phyloP scores from a whole-genome alignment of 2,329 filamentous ascomycete species.

The Fusarium chuoi region DNA sequence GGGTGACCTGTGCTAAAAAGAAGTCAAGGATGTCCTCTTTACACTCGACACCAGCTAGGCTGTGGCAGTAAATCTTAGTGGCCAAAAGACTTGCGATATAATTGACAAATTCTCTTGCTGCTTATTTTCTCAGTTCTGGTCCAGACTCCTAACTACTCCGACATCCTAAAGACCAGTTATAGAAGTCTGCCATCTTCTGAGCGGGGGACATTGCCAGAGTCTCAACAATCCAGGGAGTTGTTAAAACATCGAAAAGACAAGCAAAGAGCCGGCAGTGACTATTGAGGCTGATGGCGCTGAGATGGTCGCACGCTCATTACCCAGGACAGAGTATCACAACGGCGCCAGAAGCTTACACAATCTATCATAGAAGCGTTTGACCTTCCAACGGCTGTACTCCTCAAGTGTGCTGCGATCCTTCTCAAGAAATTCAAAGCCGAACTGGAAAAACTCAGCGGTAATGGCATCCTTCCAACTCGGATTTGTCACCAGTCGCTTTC shows the following conservation, averaged over 20 bases:
- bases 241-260: not conserved
- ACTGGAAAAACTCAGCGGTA: not conserved
- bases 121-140: too few species aligned
- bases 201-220: too few species aligned
- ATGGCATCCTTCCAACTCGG: not conserved
- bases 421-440: not conserved
- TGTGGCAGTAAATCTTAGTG: not conserved
- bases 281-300: accelerated
- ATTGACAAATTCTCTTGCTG: too few species aligned
- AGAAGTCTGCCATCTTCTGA: too few species aligned
- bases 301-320: not conserved
- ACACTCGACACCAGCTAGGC: not conserved
- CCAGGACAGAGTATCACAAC: not conserved
- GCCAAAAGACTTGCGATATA: too few species aligned
- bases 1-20: not conserved
- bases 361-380: not conserved
- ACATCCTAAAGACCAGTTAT: too few species aligned
- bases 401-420: not conserved
- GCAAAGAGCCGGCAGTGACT: not conserved
- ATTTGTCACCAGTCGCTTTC: not conserved
- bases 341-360: not conserved
- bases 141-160: too few species aligned
- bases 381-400: not conserved
- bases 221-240: too few species aligned
- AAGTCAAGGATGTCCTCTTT: conserved; percentile 5